Base-by-base conservation (phyloP, 148 eudicot species). In the Oxyria digyna region DNA sequence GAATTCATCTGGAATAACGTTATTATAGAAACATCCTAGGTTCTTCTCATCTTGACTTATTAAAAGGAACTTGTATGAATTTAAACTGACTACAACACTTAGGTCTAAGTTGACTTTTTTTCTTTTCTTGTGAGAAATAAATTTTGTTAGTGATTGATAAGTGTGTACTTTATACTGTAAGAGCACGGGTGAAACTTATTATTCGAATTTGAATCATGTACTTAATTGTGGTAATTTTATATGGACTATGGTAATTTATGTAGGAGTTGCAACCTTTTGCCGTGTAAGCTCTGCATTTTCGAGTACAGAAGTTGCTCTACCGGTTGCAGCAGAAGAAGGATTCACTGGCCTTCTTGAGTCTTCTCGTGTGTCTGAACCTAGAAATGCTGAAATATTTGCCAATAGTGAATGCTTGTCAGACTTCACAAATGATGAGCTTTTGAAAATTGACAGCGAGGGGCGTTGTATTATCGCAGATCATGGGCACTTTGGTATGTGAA, bases 211-310 rank as follows among this genome's bases (percentile, higher is more conserved):
- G 31, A 8, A 11, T 23, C 13, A 12, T 23, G 23, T 54, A 24
- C 29, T 54, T 26, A 23, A 8, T 54, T 54, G 32, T 54, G 62
- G 31, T 54, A 54, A 54, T 20, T 38, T 3, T 4, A 38, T 38
- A 38, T 29, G 46, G 42, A 10, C 6, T 54, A 54, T 41, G 42
- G 64, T 20, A 67, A 41, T 29, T 70, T 14, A 8, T 21, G 72
- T 78, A 93, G 98, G 98, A 69, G 98, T 90, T 78, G 96, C 96
- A n/a, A 93, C 97, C 72, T 93, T 89, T 84, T 93, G 98, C 68
- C 91, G 90, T 5, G 90, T 93, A 46, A 88, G 78, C 41, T 85
- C 96, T 14, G 95, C 91, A 32, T 93, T 84, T 81, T 83, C 85
- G 9, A 87, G 90, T 78, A 79, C 65, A 50, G 98, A 93, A 80